These are phyloP conservation scores for Phytopythium helicoides DNA, from an alignment of 352 stramenopile genomes.

Conservation along the genomic window DNA sequence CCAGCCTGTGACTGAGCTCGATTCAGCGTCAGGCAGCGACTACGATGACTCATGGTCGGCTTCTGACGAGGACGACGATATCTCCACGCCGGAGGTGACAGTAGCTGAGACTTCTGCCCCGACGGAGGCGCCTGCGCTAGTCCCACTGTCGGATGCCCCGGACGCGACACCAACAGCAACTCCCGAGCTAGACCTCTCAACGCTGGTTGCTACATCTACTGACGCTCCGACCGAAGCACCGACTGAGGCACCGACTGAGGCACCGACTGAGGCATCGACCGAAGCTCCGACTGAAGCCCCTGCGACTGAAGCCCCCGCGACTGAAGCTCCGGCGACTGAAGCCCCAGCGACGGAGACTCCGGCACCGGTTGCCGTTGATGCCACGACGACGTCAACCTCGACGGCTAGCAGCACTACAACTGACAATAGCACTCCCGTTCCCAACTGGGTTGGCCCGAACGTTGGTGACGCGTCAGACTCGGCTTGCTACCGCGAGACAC, in stretches of 20 bases:
- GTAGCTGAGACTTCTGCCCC: neutral
- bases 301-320: neutral
- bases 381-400: too few relatives aligned
- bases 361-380: too few relatives aligned
- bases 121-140: neutral
- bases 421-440: conserved; percentile 7
- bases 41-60: neutral
- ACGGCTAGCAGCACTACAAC: too few relatives aligned
- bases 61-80: neutral
- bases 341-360: too few relatives aligned
- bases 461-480: conserved; percentile 19
- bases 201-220: neutral
- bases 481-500: conserved; percentile 53
- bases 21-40: neutral
- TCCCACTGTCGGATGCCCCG: neutral
- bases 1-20: neutral
- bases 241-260: too few relatives aligned
- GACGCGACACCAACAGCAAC: neutral
- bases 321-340: too few relatives aligned
- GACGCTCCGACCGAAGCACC: neutral
- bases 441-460: conserved; percentile 37
- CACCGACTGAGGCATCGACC: too few relatives aligned
- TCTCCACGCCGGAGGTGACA: neutral
- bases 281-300: neutral
- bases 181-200: conserved; percentile 2